phyloP scores from a whole-genome alignment of 2,329 filamentous ascomycete species.

The Talaromyces sp. region DNA sequence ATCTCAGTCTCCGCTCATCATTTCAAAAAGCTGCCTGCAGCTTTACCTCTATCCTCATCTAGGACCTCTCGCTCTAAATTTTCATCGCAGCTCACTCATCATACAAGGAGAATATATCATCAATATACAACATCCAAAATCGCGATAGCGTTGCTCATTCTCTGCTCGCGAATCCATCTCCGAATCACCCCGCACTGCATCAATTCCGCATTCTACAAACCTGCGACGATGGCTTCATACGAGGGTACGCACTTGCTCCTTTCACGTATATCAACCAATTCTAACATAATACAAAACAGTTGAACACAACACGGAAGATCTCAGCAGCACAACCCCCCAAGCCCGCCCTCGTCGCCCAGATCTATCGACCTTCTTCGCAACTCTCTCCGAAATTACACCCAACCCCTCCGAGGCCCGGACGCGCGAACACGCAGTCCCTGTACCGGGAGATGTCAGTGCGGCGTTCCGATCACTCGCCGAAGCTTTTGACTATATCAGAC shows the following conservation, averaged over 20 bases:
- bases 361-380: slow-evolving; percentile 63
- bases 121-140: too few relatives aligned
- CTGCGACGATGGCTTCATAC: slow-evolving; percentile 38
- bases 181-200: slow-evolving; percentile 10
- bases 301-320: slow-evolving; percentile 42
- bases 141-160: not conserved
- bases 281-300: slow-evolving; percentile 25
- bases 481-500: slow-evolving; percentile 58
- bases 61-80: not conserved
- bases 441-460: slow-evolving; percentile 59
- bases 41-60: not conserved
- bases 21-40: not conserved
- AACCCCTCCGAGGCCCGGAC: slow-evolving; percentile 47
- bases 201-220: not conserved
- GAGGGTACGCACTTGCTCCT: slow-evolving; percentile 30
- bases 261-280: too few relatives aligned
- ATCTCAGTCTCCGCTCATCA: not conserved
- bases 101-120: too few relatives aligned
- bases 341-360: slow-evolving; percentile 56
- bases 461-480: slow-evolving; percentile 60
- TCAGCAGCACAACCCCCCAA: slow-evolving; percentile 23
- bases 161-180: not conserved
- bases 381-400: slow-evolving; percentile 57
- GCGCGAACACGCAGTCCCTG: slow-evolving; percentile 58
- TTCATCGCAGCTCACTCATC: not conserved